Evolutionary conservation across 2,329 filamentous ascomycete genomes (phyloP).

Genomic region (Aureobasidium melanogenum): DNA sequence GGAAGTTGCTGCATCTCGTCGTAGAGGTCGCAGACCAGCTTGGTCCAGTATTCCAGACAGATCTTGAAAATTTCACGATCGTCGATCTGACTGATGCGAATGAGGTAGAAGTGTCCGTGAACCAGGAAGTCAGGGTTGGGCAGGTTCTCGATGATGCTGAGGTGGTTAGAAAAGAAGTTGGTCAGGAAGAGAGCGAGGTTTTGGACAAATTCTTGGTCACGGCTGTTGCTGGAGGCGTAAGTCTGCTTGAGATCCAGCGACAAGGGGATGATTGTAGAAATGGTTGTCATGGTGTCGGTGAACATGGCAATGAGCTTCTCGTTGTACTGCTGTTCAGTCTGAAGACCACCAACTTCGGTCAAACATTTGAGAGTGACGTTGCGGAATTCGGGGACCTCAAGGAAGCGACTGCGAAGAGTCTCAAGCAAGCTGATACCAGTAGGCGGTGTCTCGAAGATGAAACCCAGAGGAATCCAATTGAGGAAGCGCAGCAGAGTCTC

Average conservation of each 20-base stretch:
- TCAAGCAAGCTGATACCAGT: slow-evolving; percentile 64
- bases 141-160: slow-evolving; percentile 89
- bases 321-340: slow-evolving; percentile 80
- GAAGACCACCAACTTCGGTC: slow-evolving; percentile 91
- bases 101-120: slow-evolving; percentile 95
- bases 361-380: slow-evolving; percentile 95
- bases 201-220: slow-evolving; percentile 95
- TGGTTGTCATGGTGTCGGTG: slow-evolving; percentile 86
- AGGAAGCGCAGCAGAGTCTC: slow-evolving; percentile 93
- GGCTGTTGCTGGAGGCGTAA: slow-evolving; percentile 82
- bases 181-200: slow-evolving; percentile 92
- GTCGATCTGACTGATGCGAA: slow-evolving; percentile 96
- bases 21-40: slow-evolving; percentile 93
- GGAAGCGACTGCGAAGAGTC: slow-evolving; percentile 82
- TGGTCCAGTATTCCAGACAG: slow-evolving; percentile 97
- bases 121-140: slow-evolving; percentile 91
- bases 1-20: slow-evolving; percentile 98
- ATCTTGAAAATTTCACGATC: slow-evolving; percentile 99
- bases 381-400: slow-evolving; percentile 88
- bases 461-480: slow-evolving; percentile 97
- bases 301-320: slow-evolving; percentile 98
- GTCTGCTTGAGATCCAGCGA: slow-evolving; percentile 83
- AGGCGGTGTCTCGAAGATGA: slow-evolving; percentile 89
- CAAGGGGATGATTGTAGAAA: slow-evolving; percentile 86
- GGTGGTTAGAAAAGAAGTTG: slow-evolving; percentile 92